phyloP scores from a whole-genome alignment of 495 filamentous ascomycete species.

The Tuber melanosporum region DNA sequence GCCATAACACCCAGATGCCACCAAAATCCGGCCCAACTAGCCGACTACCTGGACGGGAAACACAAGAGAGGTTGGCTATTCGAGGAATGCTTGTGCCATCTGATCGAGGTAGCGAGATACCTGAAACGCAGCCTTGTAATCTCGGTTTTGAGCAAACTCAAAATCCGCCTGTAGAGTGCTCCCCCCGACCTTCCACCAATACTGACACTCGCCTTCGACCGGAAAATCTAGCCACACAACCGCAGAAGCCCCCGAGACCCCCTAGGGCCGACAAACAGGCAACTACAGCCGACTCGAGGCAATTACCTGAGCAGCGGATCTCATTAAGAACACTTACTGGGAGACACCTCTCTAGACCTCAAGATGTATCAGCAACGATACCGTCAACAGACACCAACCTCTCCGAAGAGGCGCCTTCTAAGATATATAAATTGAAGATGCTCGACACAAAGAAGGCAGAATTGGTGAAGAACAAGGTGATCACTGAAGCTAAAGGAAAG shows the following conservation, averaged over 20 bases:
- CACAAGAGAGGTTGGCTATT: constrained; percentile 29
- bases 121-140: constrained; percentile 22
- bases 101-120: constrained; percentile 15
- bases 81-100: constrained; percentile 26
- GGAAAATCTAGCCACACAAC: neutral
- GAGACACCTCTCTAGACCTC: neutral
- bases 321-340: neutral
- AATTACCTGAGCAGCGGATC: neutral
- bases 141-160: neutral
- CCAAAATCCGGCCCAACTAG: neutral
- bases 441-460: neutral
- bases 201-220: neutral
- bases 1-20: neutral
- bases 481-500: constrained; percentile 8
- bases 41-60: constrained; percentile 19
- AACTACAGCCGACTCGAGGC: neutral
- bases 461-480: neutral
- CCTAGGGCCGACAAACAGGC: neutral
- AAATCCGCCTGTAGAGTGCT: neutral
- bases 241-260: neutral
- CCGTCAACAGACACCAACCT: neutral
- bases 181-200: neutral
- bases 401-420: neutral
- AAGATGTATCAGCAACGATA: neutral
- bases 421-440: constrained; percentile 3